Percentiles rank a stretch among this genome's conserved stretches.
These are phyloP conservation scores for Colletotrichum phormii DNA, from an alignment of 2,329 filamentous ascomycete genomes.

Conservation along the genomic window DNA sequence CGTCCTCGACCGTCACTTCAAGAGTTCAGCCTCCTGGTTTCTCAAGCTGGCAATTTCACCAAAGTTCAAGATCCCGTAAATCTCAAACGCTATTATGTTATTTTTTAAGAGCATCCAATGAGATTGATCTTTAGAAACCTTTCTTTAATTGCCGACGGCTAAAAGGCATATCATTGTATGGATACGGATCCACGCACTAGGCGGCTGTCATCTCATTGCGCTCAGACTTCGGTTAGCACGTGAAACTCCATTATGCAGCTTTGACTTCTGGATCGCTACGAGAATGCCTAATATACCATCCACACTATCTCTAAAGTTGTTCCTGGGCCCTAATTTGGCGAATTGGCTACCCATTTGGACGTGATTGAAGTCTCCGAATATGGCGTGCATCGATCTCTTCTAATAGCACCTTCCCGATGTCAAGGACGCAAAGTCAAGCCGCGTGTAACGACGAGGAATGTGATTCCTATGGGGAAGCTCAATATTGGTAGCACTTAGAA, in stretches of 20 bases:
- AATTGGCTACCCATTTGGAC: constrained; percentile 64
- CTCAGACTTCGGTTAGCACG: not conserved
- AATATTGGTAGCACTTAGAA: no score
- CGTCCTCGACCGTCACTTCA: no score
- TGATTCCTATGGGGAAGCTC: no score
- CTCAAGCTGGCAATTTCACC: no score
- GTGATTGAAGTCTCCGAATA: constrained; percentile 67
- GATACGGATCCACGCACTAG: no score
- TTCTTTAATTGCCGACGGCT: not conserved
- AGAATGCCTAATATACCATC: not conserved
- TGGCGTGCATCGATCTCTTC: constrained; percentile 64
- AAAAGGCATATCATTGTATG: not conserved
- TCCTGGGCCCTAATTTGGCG: constrained; percentile 37
- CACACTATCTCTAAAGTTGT: not conserved
- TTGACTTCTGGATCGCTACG: not conserved
- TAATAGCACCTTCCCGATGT: constrained; percentile 61
- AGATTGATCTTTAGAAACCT: not conserved
- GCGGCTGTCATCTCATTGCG: not conserved
- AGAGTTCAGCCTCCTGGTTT: no score
- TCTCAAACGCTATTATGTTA: no score
- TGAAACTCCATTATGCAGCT: not conserved
- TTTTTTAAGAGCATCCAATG: not conserved
- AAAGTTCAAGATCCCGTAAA: no score
- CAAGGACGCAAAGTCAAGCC: constrained; percentile 62
- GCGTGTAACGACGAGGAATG: constrained; percentile 56